Evolutionary conservation across 257 asterid genomes (phyloP).

Genomic region (Anisodus tanguticus): DNA sequence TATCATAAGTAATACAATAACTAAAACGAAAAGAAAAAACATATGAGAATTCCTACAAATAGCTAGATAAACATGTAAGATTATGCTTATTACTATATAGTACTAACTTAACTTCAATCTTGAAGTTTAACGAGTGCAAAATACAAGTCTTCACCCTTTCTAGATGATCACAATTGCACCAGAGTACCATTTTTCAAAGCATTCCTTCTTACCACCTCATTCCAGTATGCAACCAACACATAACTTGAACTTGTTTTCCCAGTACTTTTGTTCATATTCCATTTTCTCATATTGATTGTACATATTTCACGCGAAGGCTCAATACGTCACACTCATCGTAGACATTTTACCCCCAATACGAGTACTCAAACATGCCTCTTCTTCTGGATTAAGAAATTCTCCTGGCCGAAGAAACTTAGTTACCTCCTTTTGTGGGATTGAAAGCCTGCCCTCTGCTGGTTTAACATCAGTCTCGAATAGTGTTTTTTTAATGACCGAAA

Average conservation of each 20-base stretch:
- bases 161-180: constrained; percentile 27
- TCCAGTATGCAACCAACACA: constrained; percentile 11
- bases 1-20: too few species aligned
- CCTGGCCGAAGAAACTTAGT: too few species aligned
- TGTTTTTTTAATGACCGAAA: not conserved
- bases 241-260: not conserved
- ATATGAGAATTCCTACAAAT: not conserved
- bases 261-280: not conserved
- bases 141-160: not conserved
- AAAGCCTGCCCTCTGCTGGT: too few species aligned
- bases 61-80: too few species aligned
- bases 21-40: not conserved
- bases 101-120: not conserved
- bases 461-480: not conserved
- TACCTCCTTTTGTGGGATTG: too few species aligned
- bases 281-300: not conserved
- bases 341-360: too few species aligned
- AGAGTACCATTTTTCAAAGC: not conserved
- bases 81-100: too few species aligned
- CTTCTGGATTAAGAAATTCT: too few species aligned
- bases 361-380: too few species aligned
- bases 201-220: not conserved
- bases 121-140: constrained; percentile 11
- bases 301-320: not conserved
- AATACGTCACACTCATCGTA: not conserved